These are phyloP conservation scores for Cyberlindnera veronae DNA, from an alignment of 805 yeast species.

Conservation along the genomic window DNA sequence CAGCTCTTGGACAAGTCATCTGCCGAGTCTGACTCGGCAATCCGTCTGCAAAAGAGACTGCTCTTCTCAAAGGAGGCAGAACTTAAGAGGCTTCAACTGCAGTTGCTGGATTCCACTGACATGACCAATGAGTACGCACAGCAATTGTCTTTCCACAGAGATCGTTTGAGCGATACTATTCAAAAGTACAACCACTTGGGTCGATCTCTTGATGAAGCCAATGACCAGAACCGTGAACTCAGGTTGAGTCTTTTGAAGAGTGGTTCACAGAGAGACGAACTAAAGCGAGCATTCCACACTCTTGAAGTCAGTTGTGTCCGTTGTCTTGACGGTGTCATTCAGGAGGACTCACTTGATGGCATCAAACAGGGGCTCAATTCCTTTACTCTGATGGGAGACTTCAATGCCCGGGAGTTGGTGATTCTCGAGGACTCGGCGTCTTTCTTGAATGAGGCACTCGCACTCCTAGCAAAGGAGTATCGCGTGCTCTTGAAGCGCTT, in stretches of 20 bases:
- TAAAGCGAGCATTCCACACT: constrained; percentile 10
- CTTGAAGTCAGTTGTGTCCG: constrained; percentile 15
- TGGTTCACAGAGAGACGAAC: constrained; percentile 11
- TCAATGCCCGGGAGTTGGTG: constrained; percentile 4
- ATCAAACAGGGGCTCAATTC: constrained; percentile 12
- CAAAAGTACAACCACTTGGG: constrained; percentile 9
- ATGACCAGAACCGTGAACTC: constrained; percentile 8
- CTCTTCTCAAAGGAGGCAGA: constrained; percentile 4
- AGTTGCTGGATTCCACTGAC: constrained; percentile 9
- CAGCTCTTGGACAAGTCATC: not conserved
- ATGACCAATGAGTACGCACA: constrained; percentile 8
- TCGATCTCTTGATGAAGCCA: constrained; percentile 6
- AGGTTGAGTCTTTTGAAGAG: constrained; percentile 8
- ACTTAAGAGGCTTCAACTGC: not conserved
- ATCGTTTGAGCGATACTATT: constrained; percentile 9
- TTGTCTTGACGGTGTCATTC: constrained; percentile 14
- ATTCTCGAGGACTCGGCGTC: constrained; percentile 10
- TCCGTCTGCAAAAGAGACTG: not conserved
- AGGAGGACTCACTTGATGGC: constrained; percentile 13
- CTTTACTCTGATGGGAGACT: constrained; percentile 3
- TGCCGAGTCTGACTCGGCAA: not conserved
- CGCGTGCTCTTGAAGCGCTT: constrained; percentile 4
- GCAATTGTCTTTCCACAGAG: constrained; percentile 8
- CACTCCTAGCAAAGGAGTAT: constrained; percentile 11
- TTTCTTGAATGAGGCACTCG: constrained; percentile 13